Base-by-base conservation (phyloP, 192 early-diverging fungal genomes). In the Lunasporangiospora selenospora region DNA sequence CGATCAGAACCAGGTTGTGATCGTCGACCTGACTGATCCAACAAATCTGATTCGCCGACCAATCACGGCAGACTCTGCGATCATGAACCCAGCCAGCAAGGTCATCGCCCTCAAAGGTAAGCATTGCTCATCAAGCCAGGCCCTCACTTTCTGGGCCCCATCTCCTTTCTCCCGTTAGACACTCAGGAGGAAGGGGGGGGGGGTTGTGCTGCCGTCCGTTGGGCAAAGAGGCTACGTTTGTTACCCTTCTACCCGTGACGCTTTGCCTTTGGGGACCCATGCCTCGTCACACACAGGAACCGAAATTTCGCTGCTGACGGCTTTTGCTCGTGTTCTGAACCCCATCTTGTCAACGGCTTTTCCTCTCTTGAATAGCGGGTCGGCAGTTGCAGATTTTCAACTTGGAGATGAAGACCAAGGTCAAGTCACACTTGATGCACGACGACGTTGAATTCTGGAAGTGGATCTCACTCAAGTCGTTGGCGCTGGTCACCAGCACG, bases 381-480 rank as follows among this genome's bases (percentile, higher is more conserved):
- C 82, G 89, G 65, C 90, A 95, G 67, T 82, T 99, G 38, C 97
- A 99, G 79, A 93, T 99, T 39, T 99, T 99, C 81, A 97, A 99
- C 77, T 65, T 99, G 63, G 95, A 97, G 65, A 75, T 94, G 75
- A 97, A 97, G 80, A 83, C 92, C 51, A 99, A 99, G 82, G 85
- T 98, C 58, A 97, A 97, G 82, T 89, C 96, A 19, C 88, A 93
- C 73, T 36, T 83, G 51, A 97, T 97, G 95, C 78, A 83, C 61
- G 97, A 99, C 49, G 93, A 95, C 56, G 62, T 76, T 44, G 85
- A 88, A 57, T 97, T 89, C 67, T 98, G 96, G 96, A 96, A 92
- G 65, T 99, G 97, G 97, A 90, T 97, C 50, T 89, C 90, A 32
- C 57, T 84, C 39, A 94, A 86, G 51, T 88, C 91, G 19, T 78